Base-by-base conservation (phyloP, 2,329 filamentous ascomycete species). In the Plectosphaerella sp. region DNA sequence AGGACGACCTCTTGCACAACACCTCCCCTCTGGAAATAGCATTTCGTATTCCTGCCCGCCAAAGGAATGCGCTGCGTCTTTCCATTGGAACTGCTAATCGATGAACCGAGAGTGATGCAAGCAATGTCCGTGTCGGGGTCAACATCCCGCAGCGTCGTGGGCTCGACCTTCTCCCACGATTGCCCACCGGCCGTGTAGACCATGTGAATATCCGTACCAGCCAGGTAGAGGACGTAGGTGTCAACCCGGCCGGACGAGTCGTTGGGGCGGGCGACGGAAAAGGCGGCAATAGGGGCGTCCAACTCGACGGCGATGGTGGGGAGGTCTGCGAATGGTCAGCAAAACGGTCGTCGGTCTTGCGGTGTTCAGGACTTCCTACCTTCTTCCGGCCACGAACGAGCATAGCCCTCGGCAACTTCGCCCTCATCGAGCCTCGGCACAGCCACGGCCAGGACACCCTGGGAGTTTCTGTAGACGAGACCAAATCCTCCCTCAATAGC, bases 71-170 rank as follows among this genome's bases (percentile, higher is more conserved):
- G 16, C 45, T 33, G 28, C 24, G 16, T 25, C 45, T 18, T n/a
- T 4, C 16, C 45, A 10, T 43, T 14, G 12, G 10, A 14, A 4
- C 14, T 8, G 25, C 28, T 33, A 7, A 10, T 33, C 28, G 37
- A 43, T 22, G 47, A 49, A 12, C 46, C 47, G 47, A 53, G 41
- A 2, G 47, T 50, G n/a, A 53, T 33, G 36, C 47, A 53, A n/a
- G 43, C 22, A 24, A 53, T 53, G 43, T 50, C 51, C 16, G 51
- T 50, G 25, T 53, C 47, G 4, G 33, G 4, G 24, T 50, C 51
- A 5, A 50, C 47, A 15, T 36, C 22, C 20, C 35, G 48, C 22
- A 52, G 28, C 3, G 15, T 22, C 12, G 15, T 18, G 43, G 47
- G 16, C 47, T 28, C 3, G 9, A 14, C 15, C 22, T 24, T 36